Base-by-base conservation (phyloP, 352 stramenopile species). In the Aphanomyces euteiches region DNA sequence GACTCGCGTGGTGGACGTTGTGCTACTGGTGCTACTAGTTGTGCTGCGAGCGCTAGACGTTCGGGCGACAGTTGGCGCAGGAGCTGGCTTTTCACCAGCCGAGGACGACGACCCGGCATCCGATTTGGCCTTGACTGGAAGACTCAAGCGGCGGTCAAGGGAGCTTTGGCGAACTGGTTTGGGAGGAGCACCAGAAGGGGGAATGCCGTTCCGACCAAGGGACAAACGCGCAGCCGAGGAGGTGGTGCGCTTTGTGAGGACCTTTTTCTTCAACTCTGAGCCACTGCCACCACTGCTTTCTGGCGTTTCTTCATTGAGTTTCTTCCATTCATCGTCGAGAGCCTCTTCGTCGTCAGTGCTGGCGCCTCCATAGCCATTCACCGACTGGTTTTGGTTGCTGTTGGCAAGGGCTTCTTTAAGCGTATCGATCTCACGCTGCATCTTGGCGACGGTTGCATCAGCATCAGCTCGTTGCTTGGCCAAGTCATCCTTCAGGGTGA, bases 401-500 rank as follows among this genome's bases (percentile, higher is more conserved):
- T 36, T 59, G 43, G 63, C 63, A 7, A 69, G 43, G 7, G 59
- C 64, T 8, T 70, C 64, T 3, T 37, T 19, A 13, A 70, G 15
- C 15, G n/a, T 7, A n/a, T 70, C 64, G 13, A 70, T 41, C 38
- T 70, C 64, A 34, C 19, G 36, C 36, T 56, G 64, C 36, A 70
- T 10, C 36, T 56, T 54, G 34, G 64, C 53, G 8, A 63, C 12
- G 4, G 47, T 47, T 21, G 53, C 53, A n/a, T 70, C 64, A 41
- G 36, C 21, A 19, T 70, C 64, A 17, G n/a, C 47, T 7, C 53
- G 53, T 13, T 61, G 43, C 40, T 70, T 70, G 47, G 64, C 64
- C 15, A 70, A 50, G 21, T 90, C 78, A 60, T 93, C 85, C 68
- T 88, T 84, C 15, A 95, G 63, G 48, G 82, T 81, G 34, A 89